A percentile compares a stretch with the other conserved stretches of the same genome.
Conservation (phyloP, 805 yeast genomes). For the Zygosaccharomyces bisporus region DNA sequence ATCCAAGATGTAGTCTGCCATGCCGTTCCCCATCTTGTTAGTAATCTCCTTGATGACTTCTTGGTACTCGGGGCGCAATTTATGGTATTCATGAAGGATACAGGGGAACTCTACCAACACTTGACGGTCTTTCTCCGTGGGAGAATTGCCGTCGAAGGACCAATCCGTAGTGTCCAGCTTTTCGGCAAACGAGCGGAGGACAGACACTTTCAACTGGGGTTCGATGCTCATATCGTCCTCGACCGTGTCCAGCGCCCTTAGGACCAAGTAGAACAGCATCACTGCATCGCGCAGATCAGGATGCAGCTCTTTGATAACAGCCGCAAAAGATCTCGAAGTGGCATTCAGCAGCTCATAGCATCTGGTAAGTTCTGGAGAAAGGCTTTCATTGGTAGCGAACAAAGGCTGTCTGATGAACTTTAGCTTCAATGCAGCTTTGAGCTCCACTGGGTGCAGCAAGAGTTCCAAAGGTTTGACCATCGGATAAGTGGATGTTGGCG, state of each 20-base stretch:
- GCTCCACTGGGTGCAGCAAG: slow-evolving; percentile 65
- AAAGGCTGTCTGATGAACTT: slow-evolving; percentile 50
- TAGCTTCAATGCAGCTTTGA: slow-evolving; percentile 63
- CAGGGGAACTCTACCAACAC: slow-evolving; percentile 77
- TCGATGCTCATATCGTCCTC: slow-evolving; percentile 94
- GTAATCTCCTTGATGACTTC: slow-evolving; percentile 76
- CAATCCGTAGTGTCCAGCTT: slow-evolving; percentile 65
- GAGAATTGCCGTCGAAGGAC: slow-evolving; percentile 74
- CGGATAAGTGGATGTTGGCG: background rate
- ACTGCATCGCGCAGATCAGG: slow-evolving; percentile 83
- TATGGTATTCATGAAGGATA: slow-evolving; percentile 67
- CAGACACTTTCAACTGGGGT: slow-evolving; percentile 65
- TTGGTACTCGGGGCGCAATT: slow-evolving; percentile 70
- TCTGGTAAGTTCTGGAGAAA: slow-evolving; percentile 44
- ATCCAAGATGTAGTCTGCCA: slow-evolving; percentile 87
- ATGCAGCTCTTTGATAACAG: slow-evolving; percentile 85
- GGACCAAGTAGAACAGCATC: slow-evolving; percentile 77
- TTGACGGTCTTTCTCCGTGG: slow-evolving; percentile 73
- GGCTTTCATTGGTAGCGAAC: slow-evolving; percentile 45
- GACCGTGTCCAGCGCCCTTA: slow-evolving; percentile 90
- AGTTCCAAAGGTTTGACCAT: slow-evolving; percentile 65
- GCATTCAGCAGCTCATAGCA: slow-evolving; percentile 64
- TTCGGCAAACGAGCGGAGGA: slow-evolving; percentile 63
- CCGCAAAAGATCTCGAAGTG: slow-evolving; percentile 91
- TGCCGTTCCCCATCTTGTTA: slow-evolving; percentile 89